Percentiles rank a stretch among this genome's conserved stretches.
phyloP scores from a whole-genome alignment of 106 monocot species.

The Gastrodia elata region DNA sequence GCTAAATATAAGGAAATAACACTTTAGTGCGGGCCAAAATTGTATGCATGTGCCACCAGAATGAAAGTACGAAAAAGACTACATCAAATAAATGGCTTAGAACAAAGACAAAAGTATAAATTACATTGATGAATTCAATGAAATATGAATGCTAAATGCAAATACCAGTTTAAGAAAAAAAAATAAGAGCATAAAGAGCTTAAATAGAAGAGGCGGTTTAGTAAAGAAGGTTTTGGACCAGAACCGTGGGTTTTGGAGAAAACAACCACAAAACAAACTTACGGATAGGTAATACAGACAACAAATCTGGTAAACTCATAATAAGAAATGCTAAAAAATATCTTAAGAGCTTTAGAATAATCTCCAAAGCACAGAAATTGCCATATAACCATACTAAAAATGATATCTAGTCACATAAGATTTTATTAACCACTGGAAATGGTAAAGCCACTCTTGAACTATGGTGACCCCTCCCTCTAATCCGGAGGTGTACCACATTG shows the following conservation, averaged over 20 bases:
- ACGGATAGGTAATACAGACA: not conserved
- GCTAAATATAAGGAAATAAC: not conserved
- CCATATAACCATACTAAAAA: too few relatives aligned
- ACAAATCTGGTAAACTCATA: not conserved
- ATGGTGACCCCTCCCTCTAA: too few relatives aligned
- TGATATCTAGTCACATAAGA: too few relatives aligned
- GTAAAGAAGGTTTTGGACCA: not conserved
- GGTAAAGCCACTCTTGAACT: too few relatives aligned
- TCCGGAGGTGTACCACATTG: too few relatives aligned
- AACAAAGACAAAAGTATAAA: not conserved
- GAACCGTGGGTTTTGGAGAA: not conserved
- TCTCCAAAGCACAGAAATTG: not conserved
- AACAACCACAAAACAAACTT: not conserved
- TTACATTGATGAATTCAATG: not conserved
- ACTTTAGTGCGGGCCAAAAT: not conserved
- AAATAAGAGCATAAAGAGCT: not conserved
- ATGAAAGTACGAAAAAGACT: not conserved
- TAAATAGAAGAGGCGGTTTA: not conserved
- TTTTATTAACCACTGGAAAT: too few relatives aligned
- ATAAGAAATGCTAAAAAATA: not conserved
- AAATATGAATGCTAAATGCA: not conserved
- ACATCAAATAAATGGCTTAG: not conserved
- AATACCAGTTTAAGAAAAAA: not conserved
- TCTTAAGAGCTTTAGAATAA: not conserved
- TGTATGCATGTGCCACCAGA: not conserved